These are phyloP conservation scores for Elongisporangium prolatum DNA, from an alignment of 352 stramenopile species.

Conservation along the genomic window DNA sequence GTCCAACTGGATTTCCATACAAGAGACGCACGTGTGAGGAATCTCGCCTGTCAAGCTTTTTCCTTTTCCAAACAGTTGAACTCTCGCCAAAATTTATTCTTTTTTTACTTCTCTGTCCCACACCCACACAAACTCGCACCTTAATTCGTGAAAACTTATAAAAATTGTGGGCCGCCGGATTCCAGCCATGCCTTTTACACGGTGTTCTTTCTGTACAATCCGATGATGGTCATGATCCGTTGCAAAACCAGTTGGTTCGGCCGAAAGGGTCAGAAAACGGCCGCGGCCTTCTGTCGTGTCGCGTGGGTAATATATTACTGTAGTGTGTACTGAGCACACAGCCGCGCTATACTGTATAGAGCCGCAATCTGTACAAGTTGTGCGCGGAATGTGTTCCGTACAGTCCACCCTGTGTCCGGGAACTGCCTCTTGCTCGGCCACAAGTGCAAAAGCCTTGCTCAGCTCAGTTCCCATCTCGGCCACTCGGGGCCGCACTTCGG, in stretches of 20 bases:
- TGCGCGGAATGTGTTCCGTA: background rate
- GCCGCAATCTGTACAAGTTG: background rate
- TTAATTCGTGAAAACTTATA: background rate
- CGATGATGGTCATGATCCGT: background rate
- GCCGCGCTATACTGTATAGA: background rate
- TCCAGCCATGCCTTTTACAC: background rate
- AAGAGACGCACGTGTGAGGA: background rate
- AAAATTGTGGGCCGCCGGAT: background rate
- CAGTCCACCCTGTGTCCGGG: background rate
- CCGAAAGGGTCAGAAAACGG: background rate
- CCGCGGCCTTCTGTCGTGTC: background rate
- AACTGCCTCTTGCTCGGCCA: conserved; percentile 9
- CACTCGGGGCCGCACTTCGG: background rate
- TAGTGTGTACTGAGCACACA: background rate
- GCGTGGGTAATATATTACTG: background rate
- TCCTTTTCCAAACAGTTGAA: background rate
- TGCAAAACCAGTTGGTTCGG: background rate
- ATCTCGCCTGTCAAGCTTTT: background rate
- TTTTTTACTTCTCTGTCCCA: background rate
- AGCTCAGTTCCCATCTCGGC: conserved; percentile 2
- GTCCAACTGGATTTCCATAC: background rate
- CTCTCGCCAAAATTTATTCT: background rate
- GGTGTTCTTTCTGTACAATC: background rate
- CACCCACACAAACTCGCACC: background rate
- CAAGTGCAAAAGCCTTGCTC: conserved; percentile 9